Percentiles rank a stretch among this genome's conserved stretches.
These are phyloP conservation scores for Setomelanomma holmii DNA, from an alignment of 2,329 filamentous ascomycete genomes.

Conservation along the genomic window DNA sequence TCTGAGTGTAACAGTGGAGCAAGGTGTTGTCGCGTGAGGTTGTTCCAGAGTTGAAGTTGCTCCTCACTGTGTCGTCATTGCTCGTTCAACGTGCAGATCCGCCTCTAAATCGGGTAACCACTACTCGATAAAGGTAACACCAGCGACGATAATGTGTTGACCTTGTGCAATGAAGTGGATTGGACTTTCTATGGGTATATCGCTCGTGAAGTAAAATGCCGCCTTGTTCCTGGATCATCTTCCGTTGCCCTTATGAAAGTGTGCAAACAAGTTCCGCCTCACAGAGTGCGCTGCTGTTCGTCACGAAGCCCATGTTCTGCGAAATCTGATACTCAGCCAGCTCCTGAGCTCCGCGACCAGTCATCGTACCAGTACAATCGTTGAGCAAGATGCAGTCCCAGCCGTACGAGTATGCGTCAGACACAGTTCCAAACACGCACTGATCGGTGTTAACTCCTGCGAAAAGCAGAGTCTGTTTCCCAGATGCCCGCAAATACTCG, in stretches of 20 bases:
- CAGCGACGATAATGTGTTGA: not conserved
- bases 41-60: conserved; percentile 16
- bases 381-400: conserved; percentile 52
- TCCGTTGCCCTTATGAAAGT: not conserved
- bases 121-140: not conserved
- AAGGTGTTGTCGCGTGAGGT: conserved; percentile 22
- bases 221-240: not conserved
- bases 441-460: conserved; percentile 54
- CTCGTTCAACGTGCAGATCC: conserved; percentile 34
- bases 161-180: not conserved
- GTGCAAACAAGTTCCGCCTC: conserved; percentile 22
- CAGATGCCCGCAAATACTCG: conserved; percentile 48
- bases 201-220: conserved; percentile 2
- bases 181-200: conserved; percentile 19
- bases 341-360: conserved; percentile 47
- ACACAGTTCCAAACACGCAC: conserved; percentile 52
- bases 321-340: conserved; percentile 52
- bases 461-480: conserved; percentile 52
- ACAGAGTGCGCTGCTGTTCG: conserved; percentile 44
- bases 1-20: not conserved
- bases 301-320: conserved; percentile 54
- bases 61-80: conserved; percentile 36
- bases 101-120: conserved; percentile 14
- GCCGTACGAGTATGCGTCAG: conserved; percentile 51
- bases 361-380: conserved; percentile 54